A percentile compares a stretch with the other conserved stretches of the same genome.
These are phyloP conservation scores for Gossypium thurberi DNA, from an alignment of 345 rosid genomes.

Conservation along the genomic window DNA sequence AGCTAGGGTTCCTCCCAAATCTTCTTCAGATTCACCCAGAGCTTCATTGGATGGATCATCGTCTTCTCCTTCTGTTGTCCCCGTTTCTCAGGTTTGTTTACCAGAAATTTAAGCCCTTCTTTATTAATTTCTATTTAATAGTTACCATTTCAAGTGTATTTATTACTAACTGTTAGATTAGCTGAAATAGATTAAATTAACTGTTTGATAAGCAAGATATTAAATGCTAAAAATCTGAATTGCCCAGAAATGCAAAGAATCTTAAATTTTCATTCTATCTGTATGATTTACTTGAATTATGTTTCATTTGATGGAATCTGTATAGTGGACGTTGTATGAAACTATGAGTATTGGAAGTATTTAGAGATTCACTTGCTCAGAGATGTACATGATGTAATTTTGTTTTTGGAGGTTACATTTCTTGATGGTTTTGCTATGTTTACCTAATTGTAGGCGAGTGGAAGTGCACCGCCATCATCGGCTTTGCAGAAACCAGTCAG, in stretches of 20 bases:
- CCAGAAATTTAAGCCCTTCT: neutral
- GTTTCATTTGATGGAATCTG: neutral
- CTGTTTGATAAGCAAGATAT: neutral
- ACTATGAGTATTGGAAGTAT: neutral
- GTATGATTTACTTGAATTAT: neutral
- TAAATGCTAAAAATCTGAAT: neutral
- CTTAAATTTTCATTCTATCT: neutral
- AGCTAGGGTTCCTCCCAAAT: constrained; percentile 33
- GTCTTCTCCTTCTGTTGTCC: constrained; percentile 30
- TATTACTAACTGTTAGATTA: neutral
- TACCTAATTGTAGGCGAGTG: constrained; percentile 29
- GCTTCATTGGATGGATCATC: constrained; percentile 45
- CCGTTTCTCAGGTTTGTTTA: constrained; percentile 34
- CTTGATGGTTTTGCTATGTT: neutral
- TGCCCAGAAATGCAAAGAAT: neutral
- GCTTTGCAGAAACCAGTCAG: constrained; percentile 33
- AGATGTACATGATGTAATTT: neutral
- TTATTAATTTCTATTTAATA: neutral
- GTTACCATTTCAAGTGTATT: neutral
- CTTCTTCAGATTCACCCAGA: constrained; percentile 37
- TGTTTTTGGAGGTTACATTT: neutral
- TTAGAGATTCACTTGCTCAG: neutral
- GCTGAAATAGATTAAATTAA: neutral
- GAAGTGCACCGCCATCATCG: constrained; percentile 10
- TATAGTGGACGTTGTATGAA: neutral